A percentile compares a stretch with the other conserved stretches of the same genome.
Conservation (phyloP, 331 rosid species). For the Arachis monticola region DNA sequence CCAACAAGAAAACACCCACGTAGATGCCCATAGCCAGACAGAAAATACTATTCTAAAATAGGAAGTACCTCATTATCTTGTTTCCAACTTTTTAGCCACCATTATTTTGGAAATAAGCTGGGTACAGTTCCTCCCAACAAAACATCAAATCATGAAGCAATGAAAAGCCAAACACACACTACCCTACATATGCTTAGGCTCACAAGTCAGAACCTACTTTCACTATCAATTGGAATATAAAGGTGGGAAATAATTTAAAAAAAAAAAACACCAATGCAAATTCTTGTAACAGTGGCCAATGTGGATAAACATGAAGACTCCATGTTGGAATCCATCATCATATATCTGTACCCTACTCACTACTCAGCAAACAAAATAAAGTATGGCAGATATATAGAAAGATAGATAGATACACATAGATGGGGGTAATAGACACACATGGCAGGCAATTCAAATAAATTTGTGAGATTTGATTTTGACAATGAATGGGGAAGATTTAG, state of each 20-base stretch:
- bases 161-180: constrained; percentile 43
- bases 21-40: constrained; percentile 43
- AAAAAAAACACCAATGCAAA: constrained; percentile 17
- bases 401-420: constrained; percentile 42
- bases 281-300: constrained; percentile 37
- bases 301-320: constrained; percentile 57
- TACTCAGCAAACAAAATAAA: constrained; percentile 22
- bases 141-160: constrained; percentile 51
- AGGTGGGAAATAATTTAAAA: constrained; percentile 19
- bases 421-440: constrained; percentile 55
- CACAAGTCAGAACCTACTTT: constrained; percentile 42
- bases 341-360: constrained; percentile 30
- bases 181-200: constrained; percentile 45
- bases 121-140: constrained; percentile 51
- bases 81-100: constrained; percentile 40
- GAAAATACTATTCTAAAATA: constrained; percentile 43
- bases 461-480: constrained; percentile 54
- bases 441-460: constrained; percentile 62
- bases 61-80: constrained; percentile 37
- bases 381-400: constrained; percentile 42
- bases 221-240: constrained; percentile 44
- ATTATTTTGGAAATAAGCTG: constrained; percentile 52
- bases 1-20: constrained; percentile 59
- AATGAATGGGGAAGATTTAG: constrained; percentile 35
- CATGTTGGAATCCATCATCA: constrained; percentile 38